Evolutionary conservation across 345 rosid genomes (phyloP), one percentile per base, ranked within the genome.

Genomic region (Lagerstroemia speciosa): DNA sequence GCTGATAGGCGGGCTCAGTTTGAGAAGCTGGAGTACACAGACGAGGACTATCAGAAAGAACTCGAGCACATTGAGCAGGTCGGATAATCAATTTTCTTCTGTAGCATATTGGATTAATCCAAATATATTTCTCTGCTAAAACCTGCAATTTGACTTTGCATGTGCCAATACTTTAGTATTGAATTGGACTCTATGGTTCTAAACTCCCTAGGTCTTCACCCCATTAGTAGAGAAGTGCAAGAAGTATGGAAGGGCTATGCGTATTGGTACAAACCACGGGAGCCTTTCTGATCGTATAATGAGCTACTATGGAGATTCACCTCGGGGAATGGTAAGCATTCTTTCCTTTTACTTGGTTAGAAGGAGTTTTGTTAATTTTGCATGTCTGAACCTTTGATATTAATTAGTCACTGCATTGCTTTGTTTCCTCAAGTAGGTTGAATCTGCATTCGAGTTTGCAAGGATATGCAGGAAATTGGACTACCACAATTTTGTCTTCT

Each of bases 181-280:
- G 32, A 50, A 37, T 53, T 50, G 12, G 29, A 64, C 53, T 80
- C n/a, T 41, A 40, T 27, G 41, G 29, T 26, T 50, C 69, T 57
- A 32, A 66, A 8, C 19, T 61, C 60, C 8, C 40, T 73, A 94
- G 97, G 95, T 94, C 66, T 94, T 94, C 78, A 86, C 86, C 67
- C 97, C 99, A 41, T 83, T 94, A 82, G 99, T 94, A 78, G 96
- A 94, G 81, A 94, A 94, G 86, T 94, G 97, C 79, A 91, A 91
- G 78, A 88, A 86, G 79, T 88, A 91, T 65, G 96, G 97, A 76
- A 88, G 99, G 84, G 99, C 97, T 3, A 85, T 94, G 93, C 97
- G 99, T 66, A 91, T 94, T 73, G 99, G 99, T 66, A 94, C 99
- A 72, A 94, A 94, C 79, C 99, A 94, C 71, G 99, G 99, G 72